phyloP scores from a whole-genome alignment of 805 yeast genomes.

The Spathaspora passalidarum region DNA sequence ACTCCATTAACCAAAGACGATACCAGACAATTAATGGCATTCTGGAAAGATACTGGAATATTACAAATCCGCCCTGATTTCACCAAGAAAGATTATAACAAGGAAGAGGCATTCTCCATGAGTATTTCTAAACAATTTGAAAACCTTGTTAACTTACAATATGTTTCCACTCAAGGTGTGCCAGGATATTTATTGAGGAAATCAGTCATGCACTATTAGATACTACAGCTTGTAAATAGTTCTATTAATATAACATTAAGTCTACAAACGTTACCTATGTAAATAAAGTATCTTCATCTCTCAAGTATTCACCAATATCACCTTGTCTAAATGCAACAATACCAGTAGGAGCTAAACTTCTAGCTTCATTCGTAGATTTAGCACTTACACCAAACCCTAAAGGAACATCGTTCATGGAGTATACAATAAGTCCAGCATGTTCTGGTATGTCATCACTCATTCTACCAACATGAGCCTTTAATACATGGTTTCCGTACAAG shows the following conservation, averaged over 20 bases:
- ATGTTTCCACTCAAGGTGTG: constrained; percentile 37
- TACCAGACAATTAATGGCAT: constrained; percentile 27
- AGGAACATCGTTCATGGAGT: constrained; percentile 88
- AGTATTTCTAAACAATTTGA: constrained; percentile 23
- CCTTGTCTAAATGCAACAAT: constrained; percentile 96
- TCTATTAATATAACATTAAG: constrained; percentile 1
- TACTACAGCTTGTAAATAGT: constrained; percentile 1
- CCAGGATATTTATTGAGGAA: constrained; percentile 35
- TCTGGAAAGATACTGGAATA: constrained; percentile 30
- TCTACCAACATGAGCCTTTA: constrained; percentile 94
- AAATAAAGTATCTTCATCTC: constrained; percentile 96
- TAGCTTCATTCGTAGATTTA: constrained; percentile 83
- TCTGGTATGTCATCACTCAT: constrained; percentile 98
- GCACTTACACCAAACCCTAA: constrained; percentile 95
- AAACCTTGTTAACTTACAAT: constrained; percentile 25
- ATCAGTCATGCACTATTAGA: constrained; percentile 23
- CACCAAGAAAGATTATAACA: constrained; percentile 18
- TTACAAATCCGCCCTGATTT: constrained; percentile 33
- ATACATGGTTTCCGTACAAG: constrained; percentile 91
- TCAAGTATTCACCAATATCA: constrained; percentile 94
- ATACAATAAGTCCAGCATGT: constrained; percentile 92
- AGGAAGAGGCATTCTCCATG: constrained; percentile 4
- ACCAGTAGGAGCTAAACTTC: constrained; percentile 86
- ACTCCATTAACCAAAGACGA: constrained; percentile 28
- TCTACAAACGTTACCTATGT: constrained; percentile 44